A percentile compares a stretch with the other conserved stretches of the same genome.
These are phyloP conservation scores for Ogataea paraovalis DNA, from an alignment of 805 yeast genomes.

Conservation along the genomic window DNA sequence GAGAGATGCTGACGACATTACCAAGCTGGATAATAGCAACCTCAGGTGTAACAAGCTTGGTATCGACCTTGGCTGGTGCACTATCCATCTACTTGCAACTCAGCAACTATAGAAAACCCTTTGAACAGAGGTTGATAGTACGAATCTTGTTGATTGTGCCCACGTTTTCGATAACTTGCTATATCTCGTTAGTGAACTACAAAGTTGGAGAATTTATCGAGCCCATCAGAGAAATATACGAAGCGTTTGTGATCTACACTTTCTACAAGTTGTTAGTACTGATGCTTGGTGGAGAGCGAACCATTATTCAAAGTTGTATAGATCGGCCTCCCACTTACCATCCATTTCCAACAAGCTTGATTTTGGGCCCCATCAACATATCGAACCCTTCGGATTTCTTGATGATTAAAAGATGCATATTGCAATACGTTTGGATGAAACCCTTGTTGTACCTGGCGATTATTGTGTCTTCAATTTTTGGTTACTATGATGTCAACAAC, in stretches of 20 bases:
- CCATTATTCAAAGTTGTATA: conserved; percentile 55
- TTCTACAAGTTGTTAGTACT: conserved; percentile 80
- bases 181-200: conserved; percentile 48
- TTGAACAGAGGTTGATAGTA: conserved; percentile 79
- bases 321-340: conserved; percentile 71
- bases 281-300: conserved; percentile 88
- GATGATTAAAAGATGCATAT: conserved; percentile 72
- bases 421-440: conserved; percentile 94
- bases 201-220: conserved; percentile 48
- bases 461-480: conserved; percentile 42
- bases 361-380: conserved; percentile 64
- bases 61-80: conserved; percentile 38
- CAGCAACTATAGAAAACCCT: conserved; percentile 79
- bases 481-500: conserved; percentile 48
- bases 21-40: conserved; percentile 15
- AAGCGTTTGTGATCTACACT: conserved; percentile 93
- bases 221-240: conserved; percentile 85
- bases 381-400: conserved; percentile 82
- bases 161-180: conserved; percentile 70
- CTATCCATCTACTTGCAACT: conserved; percentile 51
- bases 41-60: conserved; percentile 23
- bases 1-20: conserved; percentile 1
- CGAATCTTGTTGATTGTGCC: conserved; percentile 83
- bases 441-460: conserved; percentile 70
- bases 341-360: conserved; percentile 50